Evolutionary conservation across 1,284 basidiomycete species (phyloP), one percentile per base, ranked within the genome.

Genomic region (Apiotrichum brassicae): DNA sequence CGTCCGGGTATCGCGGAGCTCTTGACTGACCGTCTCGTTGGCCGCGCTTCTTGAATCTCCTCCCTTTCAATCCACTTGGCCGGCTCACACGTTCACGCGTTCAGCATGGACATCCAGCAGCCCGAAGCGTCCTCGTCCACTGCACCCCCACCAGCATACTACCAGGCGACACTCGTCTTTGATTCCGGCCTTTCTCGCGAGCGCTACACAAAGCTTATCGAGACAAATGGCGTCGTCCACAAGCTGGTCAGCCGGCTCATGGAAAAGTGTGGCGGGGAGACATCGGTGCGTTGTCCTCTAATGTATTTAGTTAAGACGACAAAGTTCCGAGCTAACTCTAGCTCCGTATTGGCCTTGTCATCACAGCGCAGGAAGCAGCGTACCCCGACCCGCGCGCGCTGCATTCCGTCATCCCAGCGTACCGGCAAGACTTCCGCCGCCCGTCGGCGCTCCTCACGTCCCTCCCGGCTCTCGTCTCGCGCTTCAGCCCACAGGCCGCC

Each of bases 211-310:
- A 54, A 62, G 51, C 62, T 71, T 36, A 61, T 66, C 43, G 61
- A 66, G 39, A 38, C 57, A 13, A 61, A 66, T 38, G 69, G 69
- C 23, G 51, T 64, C 16, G 61, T 71, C 4, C 64, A 70, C 44
- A 61, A 62, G 37, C 53, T 71, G 20, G 60, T 68, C 11, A 63
- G 66, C 50, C 52, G 69, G 11, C 48, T 71, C n/a, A 60, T 66
- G 59, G 68, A 70, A 47, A 71, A 69, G 53, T 61, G 62, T 51
- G 61, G 61, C 6, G 56, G 56, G 11, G 66, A 67, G 24, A 52
- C 56, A 9, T 45, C 63, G 34, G 69, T 71, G 45, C 33, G 66
- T 47, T 16, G 33, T 6, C 11, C 33, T 34, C n/a, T 34, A 7
- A 20, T 38, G 2, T 14, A 11, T 19, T 34, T 34, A 34, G 33